Conservation (phyloP, 306 rosid species). For the Acacia melanoxylon region DNA sequence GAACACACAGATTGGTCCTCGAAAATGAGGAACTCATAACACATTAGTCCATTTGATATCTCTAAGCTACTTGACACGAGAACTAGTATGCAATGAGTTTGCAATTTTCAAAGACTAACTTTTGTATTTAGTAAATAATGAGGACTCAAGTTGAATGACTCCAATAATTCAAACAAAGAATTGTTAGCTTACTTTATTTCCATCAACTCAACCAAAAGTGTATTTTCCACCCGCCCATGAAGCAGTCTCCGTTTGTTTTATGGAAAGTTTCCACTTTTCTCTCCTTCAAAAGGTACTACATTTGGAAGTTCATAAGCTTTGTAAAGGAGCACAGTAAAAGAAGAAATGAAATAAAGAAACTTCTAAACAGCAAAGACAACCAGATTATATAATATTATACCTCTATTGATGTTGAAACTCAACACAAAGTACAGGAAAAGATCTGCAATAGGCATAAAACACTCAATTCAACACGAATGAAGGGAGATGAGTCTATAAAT, state of each 20-base stretch:
- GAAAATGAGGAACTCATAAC: not conserved
- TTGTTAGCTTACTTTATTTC: not conserved
- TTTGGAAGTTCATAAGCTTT: not conserved
- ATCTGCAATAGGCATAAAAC: constrained; percentile 24
- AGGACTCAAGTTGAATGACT: not conserved
- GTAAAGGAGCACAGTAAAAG: not conserved
- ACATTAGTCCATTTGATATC: not conserved
- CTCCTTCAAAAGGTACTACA: not conserved
- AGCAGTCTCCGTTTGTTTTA: constrained; percentile 7
- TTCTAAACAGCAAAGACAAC: not conserved
- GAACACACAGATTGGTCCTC: not conserved
- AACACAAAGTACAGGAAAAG: not conserved
- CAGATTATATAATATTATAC: constrained; percentile 29
- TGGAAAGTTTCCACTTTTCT: not conserved
- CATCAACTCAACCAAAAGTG: not conserved
- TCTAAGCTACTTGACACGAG: not conserved
- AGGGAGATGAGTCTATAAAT: not conserved
- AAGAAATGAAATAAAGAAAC: constrained; percentile 30
- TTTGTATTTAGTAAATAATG: not conserved
- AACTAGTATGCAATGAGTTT: not conserved
- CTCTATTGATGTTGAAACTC: constrained; percentile 27
- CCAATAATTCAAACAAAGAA: not conserved
- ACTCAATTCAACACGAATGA: constrained; percentile 12
- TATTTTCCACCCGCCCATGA: not conserved
- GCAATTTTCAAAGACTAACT: not conserved